phyloP scores from a whole-genome alignment of 371 early-diverging fungal genomes.

The Mucor sp. region DNA sequence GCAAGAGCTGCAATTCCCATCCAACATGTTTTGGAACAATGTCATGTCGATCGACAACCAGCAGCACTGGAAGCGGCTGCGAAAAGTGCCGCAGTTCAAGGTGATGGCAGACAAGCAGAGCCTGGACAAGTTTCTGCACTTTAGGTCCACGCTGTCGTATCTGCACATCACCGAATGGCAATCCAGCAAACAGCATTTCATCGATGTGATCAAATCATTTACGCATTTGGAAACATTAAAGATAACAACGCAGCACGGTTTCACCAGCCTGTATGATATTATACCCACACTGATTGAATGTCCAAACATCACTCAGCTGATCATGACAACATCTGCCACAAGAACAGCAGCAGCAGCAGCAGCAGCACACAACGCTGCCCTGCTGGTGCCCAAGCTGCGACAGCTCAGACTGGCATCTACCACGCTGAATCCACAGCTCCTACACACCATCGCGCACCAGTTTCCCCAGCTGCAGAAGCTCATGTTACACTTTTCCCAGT shows the following conservation, averaged over 20 bases:
- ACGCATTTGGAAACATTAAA: conserved; percentile 7
- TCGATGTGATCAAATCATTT: conserved; percentile 6
- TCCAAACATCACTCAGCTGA: conserved; percentile 1
- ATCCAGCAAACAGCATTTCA: not conserved
- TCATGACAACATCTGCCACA: not conserved
- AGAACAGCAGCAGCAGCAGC: too few relatives aligned
- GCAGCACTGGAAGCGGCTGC: not conserved
- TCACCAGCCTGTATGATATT: conserved; percentile 11
- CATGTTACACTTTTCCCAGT: conserved; percentile 2
- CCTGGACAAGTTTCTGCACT: not conserved
- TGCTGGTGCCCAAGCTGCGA: not conserved
- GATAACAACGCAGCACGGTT: conserved; percentile 4
- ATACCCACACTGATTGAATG: conserved; percentile 5
- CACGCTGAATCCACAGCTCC: not conserved
- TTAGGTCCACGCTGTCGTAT: not conserved
- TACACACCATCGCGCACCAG: not conserved
- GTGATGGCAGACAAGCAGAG: not conserved
- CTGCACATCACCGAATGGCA: conserved; percentile 8
- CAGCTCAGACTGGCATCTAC: not conserved
- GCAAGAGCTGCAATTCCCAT: conserved; percentile 2
- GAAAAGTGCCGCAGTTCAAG: not conserved
- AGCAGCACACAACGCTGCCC: not conserved
- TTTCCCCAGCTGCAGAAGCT: not conserved
- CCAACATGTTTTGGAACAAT: conserved; percentile 16
- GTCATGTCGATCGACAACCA: not conserved